These are phyloP conservation scores for Acorus gramineus DNA, from an alignment of 106 monocot genomes.

Conservation along the genomic window DNA sequence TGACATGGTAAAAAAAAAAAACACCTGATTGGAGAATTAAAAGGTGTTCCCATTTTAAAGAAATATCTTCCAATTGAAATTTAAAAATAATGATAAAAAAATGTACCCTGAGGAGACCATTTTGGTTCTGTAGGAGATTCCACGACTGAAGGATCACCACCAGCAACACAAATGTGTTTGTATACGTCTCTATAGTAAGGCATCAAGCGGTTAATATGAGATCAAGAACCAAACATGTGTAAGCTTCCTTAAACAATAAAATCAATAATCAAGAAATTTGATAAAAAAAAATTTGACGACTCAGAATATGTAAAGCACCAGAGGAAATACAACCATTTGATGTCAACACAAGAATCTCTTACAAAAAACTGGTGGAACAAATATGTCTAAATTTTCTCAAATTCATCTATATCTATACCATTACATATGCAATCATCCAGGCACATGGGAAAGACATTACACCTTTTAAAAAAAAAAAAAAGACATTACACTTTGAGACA, in stretches of 20 bases:
- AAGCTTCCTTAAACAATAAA: background rate
- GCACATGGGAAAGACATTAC: background rate
- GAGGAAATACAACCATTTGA: no score
- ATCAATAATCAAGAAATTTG: background rate
- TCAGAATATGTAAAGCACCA: no score
- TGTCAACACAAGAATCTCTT: no score
- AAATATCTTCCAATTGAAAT: background rate
- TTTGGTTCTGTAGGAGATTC: slow-evolving; percentile 87
- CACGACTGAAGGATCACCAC: slow-evolving; percentile 38
- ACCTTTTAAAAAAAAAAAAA: no score
- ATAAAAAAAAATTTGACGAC: background rate
- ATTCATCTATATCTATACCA: no score
- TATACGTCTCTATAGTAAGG: slow-evolving; percentile 35
- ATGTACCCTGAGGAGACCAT: slow-evolving; percentile 74
- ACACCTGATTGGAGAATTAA: background rate
- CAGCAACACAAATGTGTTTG: slow-evolving; percentile 69
- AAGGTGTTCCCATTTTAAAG: background rate
- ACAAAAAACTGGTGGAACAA: no score
- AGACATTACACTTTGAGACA: no score
- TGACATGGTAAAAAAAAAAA: no score
- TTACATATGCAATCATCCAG: no score
- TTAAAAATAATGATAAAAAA: background rate
- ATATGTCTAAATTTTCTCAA: no score
- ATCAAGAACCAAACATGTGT: background rate
- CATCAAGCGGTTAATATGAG: no score